Percentiles rank a stretch among this genome's conserved stretches.
These are phyloP conservation scores for Blastobotrys persicus DNA, from an alignment of 1,139 yeast species.

Conservation along the genomic window DNA sequence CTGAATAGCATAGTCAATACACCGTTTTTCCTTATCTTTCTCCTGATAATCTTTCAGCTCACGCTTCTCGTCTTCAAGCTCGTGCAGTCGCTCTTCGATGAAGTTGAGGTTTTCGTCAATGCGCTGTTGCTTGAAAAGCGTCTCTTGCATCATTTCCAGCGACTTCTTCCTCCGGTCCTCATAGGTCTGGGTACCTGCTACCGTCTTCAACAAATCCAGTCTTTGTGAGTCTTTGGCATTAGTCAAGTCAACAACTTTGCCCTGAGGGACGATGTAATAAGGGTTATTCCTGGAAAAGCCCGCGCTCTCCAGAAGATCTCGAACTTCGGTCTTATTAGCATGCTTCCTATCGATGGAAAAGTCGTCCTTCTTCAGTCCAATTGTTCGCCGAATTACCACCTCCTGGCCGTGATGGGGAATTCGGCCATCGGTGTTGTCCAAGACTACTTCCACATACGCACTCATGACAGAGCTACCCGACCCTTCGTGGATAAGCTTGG, in stretches of 20 bases:
- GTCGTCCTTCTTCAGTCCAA: constrained; percentile 90
- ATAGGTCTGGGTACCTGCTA: constrained; percentile 92
- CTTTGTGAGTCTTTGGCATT: constrained; percentile 87
- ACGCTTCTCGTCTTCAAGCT: constrained; percentile 75
- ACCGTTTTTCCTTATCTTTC: constrained; percentile 65
- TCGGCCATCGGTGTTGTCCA: constrained; percentile 76
- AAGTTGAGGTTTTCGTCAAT: constrained; percentile 72
- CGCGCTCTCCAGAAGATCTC: constrained; percentile 83
- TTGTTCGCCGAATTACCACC: constrained; percentile 76
- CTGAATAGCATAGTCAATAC: constrained; percentile 70
- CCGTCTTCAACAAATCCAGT: constrained; percentile 75
- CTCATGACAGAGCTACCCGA: constrained; percentile 83
- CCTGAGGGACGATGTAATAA: constrained; percentile 96
- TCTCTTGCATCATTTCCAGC: constrained; percentile 70
- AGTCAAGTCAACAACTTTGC: constrained; percentile 74
- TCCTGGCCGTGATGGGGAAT: constrained; percentile 67
- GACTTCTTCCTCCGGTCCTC: constrained; percentile 81
- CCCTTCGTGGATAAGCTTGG: constrained; percentile 77
- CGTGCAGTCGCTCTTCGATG: constrained; percentile 69
- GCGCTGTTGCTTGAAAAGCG: constrained; percentile 66
- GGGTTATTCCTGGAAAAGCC: constrained; percentile 92
- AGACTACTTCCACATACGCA: constrained; percentile 86
- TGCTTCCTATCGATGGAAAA: constrained; percentile 70
- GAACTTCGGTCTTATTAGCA: constrained; percentile 77
- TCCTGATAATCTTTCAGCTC: constrained; percentile 70